Evolutionary conservation across 2,329 filamentous ascomycete species (phyloP).

Genomic region (Rosellinia necatrix): DNA sequence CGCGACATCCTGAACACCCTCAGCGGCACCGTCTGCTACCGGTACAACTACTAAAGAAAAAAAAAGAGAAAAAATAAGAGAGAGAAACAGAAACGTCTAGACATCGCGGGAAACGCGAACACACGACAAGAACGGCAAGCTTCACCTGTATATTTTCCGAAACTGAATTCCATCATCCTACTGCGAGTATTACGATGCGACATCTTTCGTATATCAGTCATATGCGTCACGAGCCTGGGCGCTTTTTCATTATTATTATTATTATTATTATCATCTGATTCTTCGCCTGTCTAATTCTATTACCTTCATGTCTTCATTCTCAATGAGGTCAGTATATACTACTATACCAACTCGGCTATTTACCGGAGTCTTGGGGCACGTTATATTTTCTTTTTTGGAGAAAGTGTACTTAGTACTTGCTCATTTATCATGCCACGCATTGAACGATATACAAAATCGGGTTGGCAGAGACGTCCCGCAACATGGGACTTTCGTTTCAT

Average conservation of each 20-base stretch:
- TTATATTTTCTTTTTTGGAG: too few species aligned
- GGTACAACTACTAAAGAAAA: slow-evolving; percentile 37
- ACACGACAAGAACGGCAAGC: too few species aligned
- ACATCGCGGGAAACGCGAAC: too few species aligned
- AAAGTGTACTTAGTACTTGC: background rate
- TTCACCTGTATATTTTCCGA: slow-evolving; percentile 15
- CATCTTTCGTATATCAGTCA: slow-evolving; percentile 3
- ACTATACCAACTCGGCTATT: slow-evolving; percentile 17
- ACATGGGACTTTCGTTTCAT: background rate
- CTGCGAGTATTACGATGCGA: background rate
- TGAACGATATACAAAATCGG: background rate
- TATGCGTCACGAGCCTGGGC: slow-evolving; percentile 7
- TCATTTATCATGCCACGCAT: background rate
- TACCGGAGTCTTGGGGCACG: slow-evolving; percentile 6
- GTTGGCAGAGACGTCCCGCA: background rate
- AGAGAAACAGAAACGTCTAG: background rate
- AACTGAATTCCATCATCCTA: background rate
- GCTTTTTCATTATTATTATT: background rate
- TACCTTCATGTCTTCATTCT: background rate
- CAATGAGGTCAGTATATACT: slow-evolving; percentile 4
- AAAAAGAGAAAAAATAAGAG: background rate
- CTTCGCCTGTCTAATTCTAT: slow-evolving; percentile 6
- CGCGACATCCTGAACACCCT: slow-evolving; percentile 37
- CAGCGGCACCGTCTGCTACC: slow-evolving; percentile 40
- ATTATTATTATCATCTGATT: background rate